Evolutionary conservation across 306 rosid genomes (phyloP).

Genomic region (Urtica urens): DNA sequence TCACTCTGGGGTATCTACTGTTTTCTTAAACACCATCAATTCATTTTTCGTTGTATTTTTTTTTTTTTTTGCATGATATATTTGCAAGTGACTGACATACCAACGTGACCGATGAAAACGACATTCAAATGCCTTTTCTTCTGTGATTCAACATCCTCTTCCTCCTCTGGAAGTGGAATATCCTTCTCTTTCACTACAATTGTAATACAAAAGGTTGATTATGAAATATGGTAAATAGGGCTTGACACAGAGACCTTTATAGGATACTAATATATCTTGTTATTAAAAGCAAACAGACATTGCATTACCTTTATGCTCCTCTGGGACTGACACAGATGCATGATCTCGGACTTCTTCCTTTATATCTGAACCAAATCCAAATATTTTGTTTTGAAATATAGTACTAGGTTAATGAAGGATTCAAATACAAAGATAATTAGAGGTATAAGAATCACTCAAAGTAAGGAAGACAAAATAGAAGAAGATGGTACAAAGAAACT

Average conservation of each 20-base stretch:
- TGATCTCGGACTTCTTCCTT: constrained; percentile 27
- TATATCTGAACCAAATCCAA: constrained; percentile 33
- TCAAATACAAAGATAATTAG: too few relatives aligned
- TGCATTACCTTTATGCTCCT: constrained; percentile 55
- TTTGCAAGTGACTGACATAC: too few relatives aligned
- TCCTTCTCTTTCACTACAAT: constrained; percentile 46
- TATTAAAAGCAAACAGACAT: not conserved
- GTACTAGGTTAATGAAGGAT: not conserved
- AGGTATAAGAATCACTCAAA: too few relatives aligned
- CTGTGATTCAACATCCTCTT: constrained; percentile 20
- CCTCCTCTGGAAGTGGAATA: constrained; percentile 14
- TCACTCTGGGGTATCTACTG: too few relatives aligned
- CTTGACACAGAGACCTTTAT: constrained; percentile 2
- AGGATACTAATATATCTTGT: not conserved
- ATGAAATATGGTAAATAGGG: constrained; percentile 13
- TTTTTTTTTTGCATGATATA: too few relatives aligned
- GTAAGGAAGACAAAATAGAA: too few relatives aligned
- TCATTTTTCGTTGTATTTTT: too few relatives aligned
- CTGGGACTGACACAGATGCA: constrained; percentile 17
- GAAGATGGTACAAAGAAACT: too few relatives aligned
- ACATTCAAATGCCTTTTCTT: constrained; percentile 78
- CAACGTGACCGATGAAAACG: constrained; percentile 95
- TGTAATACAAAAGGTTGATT: constrained; percentile 20
- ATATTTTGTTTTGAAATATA: too few relatives aligned
- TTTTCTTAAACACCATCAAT: too few relatives aligned